Conservation (phyloP, 306 rosid genomes). For the Vicia faba region DNA sequence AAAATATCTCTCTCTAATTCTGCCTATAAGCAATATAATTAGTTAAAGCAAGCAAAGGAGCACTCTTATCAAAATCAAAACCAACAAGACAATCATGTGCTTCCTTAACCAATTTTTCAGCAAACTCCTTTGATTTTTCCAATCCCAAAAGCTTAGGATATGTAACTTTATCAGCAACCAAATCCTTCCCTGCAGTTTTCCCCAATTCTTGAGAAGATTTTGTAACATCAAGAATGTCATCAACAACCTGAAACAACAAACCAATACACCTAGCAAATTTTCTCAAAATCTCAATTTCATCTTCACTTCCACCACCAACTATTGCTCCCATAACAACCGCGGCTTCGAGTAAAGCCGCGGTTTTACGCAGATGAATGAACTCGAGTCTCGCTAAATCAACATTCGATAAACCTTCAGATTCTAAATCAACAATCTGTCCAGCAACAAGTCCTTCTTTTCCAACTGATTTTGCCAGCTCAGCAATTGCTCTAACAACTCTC, state of each 20-base stretch:
- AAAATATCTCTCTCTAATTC: neutral
- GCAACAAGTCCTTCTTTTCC: constrained; percentile 75
- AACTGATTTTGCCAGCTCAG: constrained; percentile 60
- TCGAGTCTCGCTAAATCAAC: constrained; percentile 61
- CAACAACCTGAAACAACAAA: constrained; percentile 77
- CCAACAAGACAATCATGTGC: constrained; percentile 57
- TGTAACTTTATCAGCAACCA: constrained; percentile 71
- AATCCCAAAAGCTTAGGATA: constrained; percentile 77
- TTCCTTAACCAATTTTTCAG: constrained; percentile 52
- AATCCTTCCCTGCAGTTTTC: constrained; percentile 84
- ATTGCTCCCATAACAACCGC: constrained; percentile 71
- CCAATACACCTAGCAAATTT: constrained; percentile 67
- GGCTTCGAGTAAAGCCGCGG: constrained; percentile 68
- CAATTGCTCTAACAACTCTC: constrained; percentile 50
- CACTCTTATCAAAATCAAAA: constrained; percentile 53
- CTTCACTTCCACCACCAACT: constrained; percentile 62
- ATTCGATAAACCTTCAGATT: constrained; percentile 52
- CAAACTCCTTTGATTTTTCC: constrained; percentile 65
- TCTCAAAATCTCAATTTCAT: constrained; percentile 57
- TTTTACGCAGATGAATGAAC: constrained; percentile 67
- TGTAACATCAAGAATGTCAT: constrained; percentile 81
- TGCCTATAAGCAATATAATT: constrained; percentile 70
- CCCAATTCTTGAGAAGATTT: constrained; percentile 74
- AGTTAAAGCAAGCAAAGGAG: constrained; percentile 66
- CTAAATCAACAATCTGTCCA: constrained; percentile 67